These are phyloP conservation scores for Tremellales sp. DNA, from an alignment of 1,284 basidiomycete species.

Conservation along the genomic window DNA sequence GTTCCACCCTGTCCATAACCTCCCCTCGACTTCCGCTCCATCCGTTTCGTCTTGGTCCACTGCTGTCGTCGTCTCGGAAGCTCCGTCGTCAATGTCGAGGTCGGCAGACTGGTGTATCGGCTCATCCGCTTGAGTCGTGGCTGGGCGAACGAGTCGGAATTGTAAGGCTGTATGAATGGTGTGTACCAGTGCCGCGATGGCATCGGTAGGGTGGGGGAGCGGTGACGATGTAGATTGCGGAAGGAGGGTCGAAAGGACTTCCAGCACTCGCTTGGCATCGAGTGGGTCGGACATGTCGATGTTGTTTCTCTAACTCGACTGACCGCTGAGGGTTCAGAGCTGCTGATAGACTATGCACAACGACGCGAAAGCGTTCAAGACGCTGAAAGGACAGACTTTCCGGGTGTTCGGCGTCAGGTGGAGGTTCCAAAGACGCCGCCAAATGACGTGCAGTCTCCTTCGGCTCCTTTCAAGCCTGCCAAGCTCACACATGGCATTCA, in stretches of 20 bases:
- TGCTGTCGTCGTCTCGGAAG: constrained; percentile 43
- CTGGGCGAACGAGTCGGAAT: constrained; percentile 42
- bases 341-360: too few relatives aligned
- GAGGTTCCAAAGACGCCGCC: too few relatives aligned
- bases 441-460: too few relatives aligned
- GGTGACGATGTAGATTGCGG: constrained; percentile 32
- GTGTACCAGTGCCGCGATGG: constrained; percentile 47
- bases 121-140: neutral
- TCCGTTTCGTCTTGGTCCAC: constrained; percentile 33
- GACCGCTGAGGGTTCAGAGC: too few relatives aligned
- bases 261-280: constrained; percentile 17
- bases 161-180: constrained; percentile 47
- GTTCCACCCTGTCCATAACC: constrained; percentile 29
- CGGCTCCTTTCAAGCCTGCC: too few relatives aligned
- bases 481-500: too few relatives aligned
- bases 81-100: constrained; percentile 29
- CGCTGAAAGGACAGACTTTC: too few relatives aligned
- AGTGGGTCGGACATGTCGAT: constrained; percentile 34
- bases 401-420: too few relatives aligned
- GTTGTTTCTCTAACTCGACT: too few relatives aligned
- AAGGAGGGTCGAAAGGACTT: constrained; percentile 23
- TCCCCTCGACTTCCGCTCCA: neutral
- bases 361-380: too few relatives aligned
- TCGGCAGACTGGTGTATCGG: neutral
- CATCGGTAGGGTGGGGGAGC: constrained; percentile 40